A percentile compares a stretch with the other conserved stretches of the same genome.
These are phyloP conservation scores for Eutreptiella sp. DNA, from an alignment of 208 protist species.

Conservation along the genomic window DNA sequence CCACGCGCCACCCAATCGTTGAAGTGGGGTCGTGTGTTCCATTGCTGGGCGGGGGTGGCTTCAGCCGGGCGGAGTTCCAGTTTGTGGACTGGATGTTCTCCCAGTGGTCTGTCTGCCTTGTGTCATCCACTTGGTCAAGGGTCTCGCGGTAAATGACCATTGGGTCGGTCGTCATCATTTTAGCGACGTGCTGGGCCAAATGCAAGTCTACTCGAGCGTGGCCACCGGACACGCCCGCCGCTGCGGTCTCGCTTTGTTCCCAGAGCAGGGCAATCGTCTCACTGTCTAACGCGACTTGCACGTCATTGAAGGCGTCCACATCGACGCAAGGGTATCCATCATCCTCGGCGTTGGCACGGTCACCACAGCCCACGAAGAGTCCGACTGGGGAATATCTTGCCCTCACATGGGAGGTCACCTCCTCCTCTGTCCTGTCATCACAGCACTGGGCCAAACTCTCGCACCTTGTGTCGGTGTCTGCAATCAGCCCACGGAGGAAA, in stretches of 20 bases:
- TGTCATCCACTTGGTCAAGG: slow-evolving; percentile 87
- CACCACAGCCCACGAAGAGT: no score
- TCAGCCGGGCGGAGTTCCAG: slow-evolving; percentile 95
- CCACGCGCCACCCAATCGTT: slow-evolving; percentile 88
- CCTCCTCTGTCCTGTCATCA: slow-evolving; percentile 86
- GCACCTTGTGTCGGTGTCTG: slow-evolving; percentile 92
- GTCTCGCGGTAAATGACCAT: slow-evolving; percentile 89
- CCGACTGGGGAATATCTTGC: no score
- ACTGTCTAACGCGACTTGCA: slow-evolving; percentile 75
- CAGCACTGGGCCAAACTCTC: slow-evolving; percentile 88
- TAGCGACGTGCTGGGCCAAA: slow-evolving; percentile 89
- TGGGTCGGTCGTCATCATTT: slow-evolving; percentile 97
- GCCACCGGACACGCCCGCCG: slow-evolving; percentile 11
- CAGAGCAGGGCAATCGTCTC: slow-evolving; percentile 52
- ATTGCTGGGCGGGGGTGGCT: slow-evolving; percentile 73
- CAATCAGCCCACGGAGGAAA: slow-evolving; percentile 90
- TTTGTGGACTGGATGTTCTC: slow-evolving; percentile 98
- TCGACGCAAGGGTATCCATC: slow-evolving; percentile 54
- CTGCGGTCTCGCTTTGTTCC: slow-evolving; percentile 50
- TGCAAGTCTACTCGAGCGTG: slow-evolving; percentile 77
- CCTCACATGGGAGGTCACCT: no score
- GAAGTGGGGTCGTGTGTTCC: slow-evolving; percentile 29
- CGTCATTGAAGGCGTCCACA: slow-evolving; percentile 80
- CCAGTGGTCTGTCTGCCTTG: slow-evolving; percentile 87
- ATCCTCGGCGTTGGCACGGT: no score